Evolutionary conservation across 345 rosid species (phyloP).

Genomic region (Melaleuca alternifolia): DNA sequence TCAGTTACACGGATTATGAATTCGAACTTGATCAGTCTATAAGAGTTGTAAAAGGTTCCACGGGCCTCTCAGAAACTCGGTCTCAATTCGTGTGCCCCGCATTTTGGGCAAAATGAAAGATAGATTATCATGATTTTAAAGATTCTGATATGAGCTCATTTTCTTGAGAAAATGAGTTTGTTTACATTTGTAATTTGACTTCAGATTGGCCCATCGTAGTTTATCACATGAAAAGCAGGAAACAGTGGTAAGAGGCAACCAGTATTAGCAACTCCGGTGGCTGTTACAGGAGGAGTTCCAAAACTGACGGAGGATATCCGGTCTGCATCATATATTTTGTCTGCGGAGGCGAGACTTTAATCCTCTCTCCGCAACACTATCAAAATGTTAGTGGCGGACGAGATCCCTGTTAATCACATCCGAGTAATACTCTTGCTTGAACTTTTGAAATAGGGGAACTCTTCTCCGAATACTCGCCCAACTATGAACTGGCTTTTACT

Average conservation of each 20-base stretch:
- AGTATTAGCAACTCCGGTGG: no score
- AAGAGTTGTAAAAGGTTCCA: background rate
- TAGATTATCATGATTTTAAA: background rate
- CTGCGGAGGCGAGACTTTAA: background rate
- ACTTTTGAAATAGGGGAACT: background rate
- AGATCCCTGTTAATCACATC: background rate
- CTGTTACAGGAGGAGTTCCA: no score
- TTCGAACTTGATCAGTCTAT: background rate
- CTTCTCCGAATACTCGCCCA: no score
- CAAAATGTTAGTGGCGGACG: background rate
- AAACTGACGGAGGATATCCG: no score
- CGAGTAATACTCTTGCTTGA: background rate
- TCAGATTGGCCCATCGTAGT: background rate
- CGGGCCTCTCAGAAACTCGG: background rate
- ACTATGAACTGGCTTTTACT: no score
- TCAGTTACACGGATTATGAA: background rate
- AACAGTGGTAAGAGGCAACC: background rate
- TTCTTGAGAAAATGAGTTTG: background rate
- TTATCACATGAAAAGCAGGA: background rate
- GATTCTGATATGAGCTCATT: background rate
- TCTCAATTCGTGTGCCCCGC: background rate
- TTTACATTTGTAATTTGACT: background rate
- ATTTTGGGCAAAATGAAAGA: background rate
- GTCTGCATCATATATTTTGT: no score
- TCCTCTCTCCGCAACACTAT: background rate